Evolutionary conservation across 345 rosid genomes (phyloP), one percentile per base, ranked within the genome.

Genomic region (Aurinia saxatilis): DNA sequence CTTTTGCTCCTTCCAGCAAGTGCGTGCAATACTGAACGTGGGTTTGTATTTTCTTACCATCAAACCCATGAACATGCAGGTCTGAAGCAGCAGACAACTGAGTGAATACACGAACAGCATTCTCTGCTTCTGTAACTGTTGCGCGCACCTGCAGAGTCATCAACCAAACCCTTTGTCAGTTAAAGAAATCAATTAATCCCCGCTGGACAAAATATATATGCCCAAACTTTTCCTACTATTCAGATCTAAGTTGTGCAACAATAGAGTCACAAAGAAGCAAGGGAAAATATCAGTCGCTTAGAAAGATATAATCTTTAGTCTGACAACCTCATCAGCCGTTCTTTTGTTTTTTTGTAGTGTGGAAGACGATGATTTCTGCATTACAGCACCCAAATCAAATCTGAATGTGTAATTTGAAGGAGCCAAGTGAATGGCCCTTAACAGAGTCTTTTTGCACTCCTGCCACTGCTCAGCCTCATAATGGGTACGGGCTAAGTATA

Each of bases 391-490:
- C 53, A 91, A 91, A 81, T 93, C 91, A 79, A 93, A 93, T 76
- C 95, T 83, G 72, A 93, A 72, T 11, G 87, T 83, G 65, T 90
- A 93, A 79, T 93, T 93, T 56, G 97, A 85, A 48, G 99, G 99
- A 65, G 95, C 63, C 73, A 90, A 78, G 69, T 93, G 99, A 77
- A 93, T 93, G 60, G 96, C 97, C 79, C 95, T 85, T 57, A 87
- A 70, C 38, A 93, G 72, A 52, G 95, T 80, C 81, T 83, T 93
- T 81, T 90, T 93, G 96, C 99, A 93, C 54, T 93, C 99, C 82
- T 90, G 99, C 99, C 99, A 93, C 65, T 93, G 95, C 77, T 93
- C 99, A 70, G 99, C 99, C 84, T 93, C 99, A 78, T 90, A 90
- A 79, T 90, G 87, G 38, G 95, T 93, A 57, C 97, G 91, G 33